Evolutionary conservation across 495 filamentous ascomycete genomes (phyloP), one percentile per base, ranked within the genome.

Genomic region (Extremus antarcticus): DNA sequence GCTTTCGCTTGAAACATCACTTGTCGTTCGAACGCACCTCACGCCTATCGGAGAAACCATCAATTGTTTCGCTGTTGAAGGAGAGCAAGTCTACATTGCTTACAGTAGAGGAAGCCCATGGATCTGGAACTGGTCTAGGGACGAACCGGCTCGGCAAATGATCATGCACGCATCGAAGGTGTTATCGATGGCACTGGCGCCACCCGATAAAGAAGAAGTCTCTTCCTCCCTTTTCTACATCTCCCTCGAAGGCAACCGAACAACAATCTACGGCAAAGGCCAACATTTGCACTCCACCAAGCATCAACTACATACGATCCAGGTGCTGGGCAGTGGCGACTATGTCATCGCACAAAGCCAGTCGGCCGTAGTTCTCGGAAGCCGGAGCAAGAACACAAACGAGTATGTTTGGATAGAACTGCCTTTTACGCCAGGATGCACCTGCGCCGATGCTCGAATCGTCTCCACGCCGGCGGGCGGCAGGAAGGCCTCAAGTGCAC

Each of bases 1-100:
- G 16, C 94, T 90, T 68, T 85, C 89, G 0, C 81, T 85, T 32
- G 72, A 81, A 32, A 88, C 86, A 43, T 95, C 90, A 3, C 78
- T 92, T 29, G 78, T 90, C 10, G 68, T 86, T 29, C 83, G 87
- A 43, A 79, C 80, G 16, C 63, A 82, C 13, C 66, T 70, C 29
- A 57, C 73, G 47, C 60, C 68, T 20, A 50, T 64, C 19, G 61
- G 59, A 8, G 65, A 72, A 11, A 61, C 59, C 9, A 65, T 84
- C 2, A 63, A 73, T 24, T 75, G 81, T 17, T 83, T 78, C 49
- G 69, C 70, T 17, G 55, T 90, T 8, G 90, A 85, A 17, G 74
- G 77, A 9, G 77, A 84, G 47, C 66, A 77, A 25, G 55, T 94
- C 29, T 89, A 85, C 74, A 77, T 92, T 17, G 82, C 83, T 20